A percentile compares a stretch with the other conserved stretches of the same genome.
phyloP scores from a whole-genome alignment of 495 filamentous ascomycete genomes.

The Aspergillus haitiensis region DNA sequence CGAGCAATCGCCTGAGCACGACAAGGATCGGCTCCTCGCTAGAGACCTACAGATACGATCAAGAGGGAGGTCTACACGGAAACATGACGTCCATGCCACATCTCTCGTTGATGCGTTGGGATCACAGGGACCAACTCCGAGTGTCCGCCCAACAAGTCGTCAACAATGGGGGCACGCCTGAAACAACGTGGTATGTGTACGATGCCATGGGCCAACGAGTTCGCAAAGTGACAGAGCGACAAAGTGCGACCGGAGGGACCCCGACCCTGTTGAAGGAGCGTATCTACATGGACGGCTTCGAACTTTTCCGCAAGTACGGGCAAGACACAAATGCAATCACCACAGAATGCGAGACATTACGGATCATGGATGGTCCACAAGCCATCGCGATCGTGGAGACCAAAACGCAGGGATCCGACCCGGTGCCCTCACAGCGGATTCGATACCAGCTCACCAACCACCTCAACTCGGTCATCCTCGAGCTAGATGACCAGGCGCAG shows the following conservation, averaged over 20 bases:
- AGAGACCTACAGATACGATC: not conserved
- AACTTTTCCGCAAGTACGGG: not conserved
- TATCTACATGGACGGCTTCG: not conserved
- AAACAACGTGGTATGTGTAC: not conserved
- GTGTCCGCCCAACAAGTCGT: not conserved
- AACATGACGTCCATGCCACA: not conserved
- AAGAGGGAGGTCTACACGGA: not conserved
- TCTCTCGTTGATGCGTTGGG: not conserved
- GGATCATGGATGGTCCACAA: not conserved
- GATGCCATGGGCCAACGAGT: not conserved
- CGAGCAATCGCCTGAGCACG: not conserved
- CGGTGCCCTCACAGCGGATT: not conserved
- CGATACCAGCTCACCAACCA: slow-evolving; percentile 1
- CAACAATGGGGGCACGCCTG: not conserved
- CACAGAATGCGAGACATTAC: not conserved
- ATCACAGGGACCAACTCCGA: not conserved
- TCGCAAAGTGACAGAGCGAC: not conserved
- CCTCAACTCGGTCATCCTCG: not conserved
- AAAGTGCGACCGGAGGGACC: not conserved
- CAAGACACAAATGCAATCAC: not conserved
- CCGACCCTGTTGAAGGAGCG: not conserved
- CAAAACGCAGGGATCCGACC: not conserved
- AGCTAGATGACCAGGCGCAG: not conserved
- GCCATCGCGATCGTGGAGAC: not conserved
- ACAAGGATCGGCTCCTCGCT: not conserved